Evolutionary conservation across 768 basidiomycete species (phyloP).

Genomic region (Tylopilus balloui): DNA sequence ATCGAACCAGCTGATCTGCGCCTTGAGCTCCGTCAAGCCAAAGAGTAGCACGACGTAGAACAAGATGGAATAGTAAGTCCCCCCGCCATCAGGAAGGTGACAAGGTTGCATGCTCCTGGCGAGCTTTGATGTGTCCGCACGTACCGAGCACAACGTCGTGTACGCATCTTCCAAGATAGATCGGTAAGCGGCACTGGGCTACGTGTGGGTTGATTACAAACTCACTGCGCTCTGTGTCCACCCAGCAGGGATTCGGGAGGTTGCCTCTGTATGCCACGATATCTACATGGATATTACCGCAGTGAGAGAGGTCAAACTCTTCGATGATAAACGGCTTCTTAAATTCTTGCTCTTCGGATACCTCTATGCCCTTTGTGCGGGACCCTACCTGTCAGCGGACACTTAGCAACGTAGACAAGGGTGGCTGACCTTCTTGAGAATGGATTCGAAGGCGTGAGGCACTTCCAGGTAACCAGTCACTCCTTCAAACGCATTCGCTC

Average conservation of each 20-base stretch:
- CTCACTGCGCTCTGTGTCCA: slow-evolving; percentile 10
- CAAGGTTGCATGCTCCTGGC: slow-evolving; percentile 7
- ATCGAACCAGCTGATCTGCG: slow-evolving; percentile 44
- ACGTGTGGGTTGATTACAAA: not conserved
- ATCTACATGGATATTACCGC: slow-evolving; percentile 14
- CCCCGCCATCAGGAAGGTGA: slow-evolving; percentile 6
- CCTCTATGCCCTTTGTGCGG: slow-evolving; percentile 6
- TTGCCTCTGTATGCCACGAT: slow-evolving; percentile 14
- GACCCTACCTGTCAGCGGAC: not conserved
- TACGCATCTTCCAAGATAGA: slow-evolving; percentile 1
- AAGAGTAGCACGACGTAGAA: slow-evolving; percentile 43
- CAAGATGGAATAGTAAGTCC: slow-evolving; percentile 13
- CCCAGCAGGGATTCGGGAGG: slow-evolving; percentile 3
- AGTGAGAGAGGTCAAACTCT: slow-evolving; percentile 13
- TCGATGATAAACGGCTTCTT: slow-evolving; percentile 11
- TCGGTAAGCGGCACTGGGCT: not conserved
- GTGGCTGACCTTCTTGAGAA: slow-evolving; percentile 6
- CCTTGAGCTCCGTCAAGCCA: slow-evolving; percentile 49
- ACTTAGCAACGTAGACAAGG: not conserved
- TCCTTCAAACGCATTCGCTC: slow-evolving; percentile 5
- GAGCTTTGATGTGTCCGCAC: slow-evolving; percentile 13
- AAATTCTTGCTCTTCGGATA: slow-evolving; percentile 15
- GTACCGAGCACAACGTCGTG: slow-evolving; percentile 10
- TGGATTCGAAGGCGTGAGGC: slow-evolving; percentile 8
- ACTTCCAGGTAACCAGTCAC: slow-evolving; percentile 8